Evolutionary conservation across 192 early-diverging fungal genomes (phyloP).

Genomic region (Umbelopsis vinacea): DNA sequence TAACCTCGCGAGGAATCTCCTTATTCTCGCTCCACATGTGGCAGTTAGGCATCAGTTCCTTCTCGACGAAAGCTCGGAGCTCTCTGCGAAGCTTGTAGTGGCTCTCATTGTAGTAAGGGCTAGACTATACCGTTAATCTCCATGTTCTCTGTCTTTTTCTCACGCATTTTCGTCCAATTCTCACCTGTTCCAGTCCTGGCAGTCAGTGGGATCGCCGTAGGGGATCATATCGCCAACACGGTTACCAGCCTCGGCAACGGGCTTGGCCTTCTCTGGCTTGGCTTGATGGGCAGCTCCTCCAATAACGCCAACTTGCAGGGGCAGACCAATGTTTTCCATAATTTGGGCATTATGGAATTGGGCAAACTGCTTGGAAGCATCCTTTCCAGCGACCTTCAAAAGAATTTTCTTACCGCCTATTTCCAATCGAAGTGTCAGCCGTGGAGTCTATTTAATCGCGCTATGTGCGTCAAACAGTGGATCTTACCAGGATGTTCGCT

Average conservation of each 20-base stretch:
- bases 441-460: neutral
- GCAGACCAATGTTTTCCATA: constrained; percentile 37
- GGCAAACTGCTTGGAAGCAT: constrained; percentile 84
- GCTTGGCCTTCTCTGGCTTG: neutral
- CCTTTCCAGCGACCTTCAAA: constrained; percentile 78
- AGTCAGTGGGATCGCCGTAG: constrained; percentile 80
- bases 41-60: constrained; percentile 76
- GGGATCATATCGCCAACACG: constrained; percentile 77
- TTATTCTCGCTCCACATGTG: constrained; percentile 85
- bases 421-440: no score
- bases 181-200: constrained; percentile 53
- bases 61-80: constrained; percentile 74
- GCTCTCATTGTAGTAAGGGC: constrained; percentile 80
- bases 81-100: constrained; percentile 66
- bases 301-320: constrained; percentile 40
- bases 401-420: constrained; percentile 81
- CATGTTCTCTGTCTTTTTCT: neutral
- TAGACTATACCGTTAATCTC: constrained; percentile 29
- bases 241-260: constrained; percentile 4
- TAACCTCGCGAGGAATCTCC: constrained; percentile 67
- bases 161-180: neutral
- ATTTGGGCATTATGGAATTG: constrained; percentile 61
- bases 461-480: no score
- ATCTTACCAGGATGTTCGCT: constrained; percentile 79
- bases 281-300: constrained; percentile 17